Percentiles rank a stretch among this genome's conserved stretches.
Evolutionary conservation across 2,329 filamentous ascomycete genomes (phyloP).

Genomic region (Talaromyces sp.): DNA sequence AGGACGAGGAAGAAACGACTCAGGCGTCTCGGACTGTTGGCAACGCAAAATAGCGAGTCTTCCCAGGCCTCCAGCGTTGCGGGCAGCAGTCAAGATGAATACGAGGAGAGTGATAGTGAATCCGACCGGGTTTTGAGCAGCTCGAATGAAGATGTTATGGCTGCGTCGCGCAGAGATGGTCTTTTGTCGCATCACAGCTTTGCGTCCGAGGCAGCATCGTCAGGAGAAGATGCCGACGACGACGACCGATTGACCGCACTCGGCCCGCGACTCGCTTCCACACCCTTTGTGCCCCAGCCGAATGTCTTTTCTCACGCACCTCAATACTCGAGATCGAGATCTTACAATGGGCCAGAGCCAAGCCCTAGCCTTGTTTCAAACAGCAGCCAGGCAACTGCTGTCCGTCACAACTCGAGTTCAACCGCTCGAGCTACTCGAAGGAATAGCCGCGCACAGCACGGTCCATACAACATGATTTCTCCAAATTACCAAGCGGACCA

Average conservation of each 20-base stretch:
- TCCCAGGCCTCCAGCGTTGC: constrained; percentile 29
- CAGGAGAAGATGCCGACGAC: constrained; percentile 58
- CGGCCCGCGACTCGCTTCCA: constrained; percentile 53
- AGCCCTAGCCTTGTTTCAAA: constrained; percentile 42
- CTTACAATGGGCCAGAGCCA: constrained; percentile 31
- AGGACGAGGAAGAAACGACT: constrained; percentile 53
- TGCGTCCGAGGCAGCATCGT: constrained; percentile 24
- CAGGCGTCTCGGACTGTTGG: constrained; percentile 30
- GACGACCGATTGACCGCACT: constrained; percentile 84
- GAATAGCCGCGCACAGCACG: constrained; percentile 41
- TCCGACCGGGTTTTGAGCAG: constrained; percentile 67
- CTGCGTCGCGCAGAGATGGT: constrained; percentile 18
- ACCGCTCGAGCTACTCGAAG: constrained; percentile 30
- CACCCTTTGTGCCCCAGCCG: constrained; percentile 74
- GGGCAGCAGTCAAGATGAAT: constrained; percentile 82
- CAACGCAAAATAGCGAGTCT: constrained; percentile 36
- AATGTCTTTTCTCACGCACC: constrained; percentile 89
- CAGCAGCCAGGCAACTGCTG: constrained; percentile 26
- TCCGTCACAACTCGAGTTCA: constrained; percentile 35
- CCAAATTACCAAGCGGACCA: constrained; percentile 79
- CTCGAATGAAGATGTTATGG: constrained; percentile 54
- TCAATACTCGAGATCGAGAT: constrained; percentile 9
- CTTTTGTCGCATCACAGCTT: constrained; percentile 19
- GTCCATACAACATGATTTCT: constrained; percentile 63
- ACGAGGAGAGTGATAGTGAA: constrained; percentile 88